phyloP scores from a whole-genome alignment of 495 filamentous ascomycete species.

The Paragyromitra xinjiangensis region DNA sequence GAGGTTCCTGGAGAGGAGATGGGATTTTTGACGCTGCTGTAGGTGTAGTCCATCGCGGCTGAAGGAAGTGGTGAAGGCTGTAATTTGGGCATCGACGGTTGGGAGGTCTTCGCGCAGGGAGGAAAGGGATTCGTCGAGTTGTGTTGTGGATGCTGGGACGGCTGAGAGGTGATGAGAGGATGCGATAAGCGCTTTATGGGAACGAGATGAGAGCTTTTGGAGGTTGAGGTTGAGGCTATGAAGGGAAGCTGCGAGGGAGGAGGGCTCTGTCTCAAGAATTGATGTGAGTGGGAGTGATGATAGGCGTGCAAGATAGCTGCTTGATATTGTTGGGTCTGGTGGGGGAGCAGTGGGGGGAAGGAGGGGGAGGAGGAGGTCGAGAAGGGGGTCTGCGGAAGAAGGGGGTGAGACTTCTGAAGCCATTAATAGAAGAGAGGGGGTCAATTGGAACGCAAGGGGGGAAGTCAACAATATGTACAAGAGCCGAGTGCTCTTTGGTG shows the following conservation, averaged over 20 bases:
- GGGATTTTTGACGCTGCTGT: slow-evolving; percentile 77
- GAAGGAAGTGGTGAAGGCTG: slow-evolving; percentile 84
- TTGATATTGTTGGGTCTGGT: slow-evolving; percentile 61
- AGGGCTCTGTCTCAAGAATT: slow-evolving; percentile 76
- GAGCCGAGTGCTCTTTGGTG: slow-evolving; percentile 41
- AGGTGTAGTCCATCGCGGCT: slow-evolving; percentile 66
- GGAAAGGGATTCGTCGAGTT: slow-evolving; percentile 70
- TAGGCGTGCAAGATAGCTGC: slow-evolving; percentile 77
- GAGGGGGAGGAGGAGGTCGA: slow-evolving; percentile 75
- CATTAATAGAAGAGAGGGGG: slow-evolving; percentile 12
- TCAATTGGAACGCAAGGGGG: neutral
- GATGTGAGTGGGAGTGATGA: slow-evolving; percentile 80
- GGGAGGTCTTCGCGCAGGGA: slow-evolving; percentile 77
- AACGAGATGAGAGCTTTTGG: slow-evolving; percentile 87
- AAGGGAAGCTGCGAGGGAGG: slow-evolving; percentile 78
- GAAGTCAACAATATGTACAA: slow-evolving; percentile 20
- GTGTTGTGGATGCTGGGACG: slow-evolving; percentile 71
- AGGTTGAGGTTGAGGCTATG: slow-evolving; percentile 86
- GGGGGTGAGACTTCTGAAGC: slow-evolving; percentile 10
- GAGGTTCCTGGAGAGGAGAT: slow-evolving; percentile 87
- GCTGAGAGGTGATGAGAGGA: slow-evolving; percentile 80
- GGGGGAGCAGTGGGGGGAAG: slow-evolving; percentile 61
- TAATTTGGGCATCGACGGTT: slow-evolving; percentile 77
- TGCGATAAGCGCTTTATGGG: slow-evolving; percentile 84
- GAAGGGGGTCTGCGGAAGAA: slow-evolving; percentile 68